Evolutionary conservation across 2,329 filamentous ascomycete genomes (phyloP).

Genomic region (Aspergillus transmontanensis): DNA sequence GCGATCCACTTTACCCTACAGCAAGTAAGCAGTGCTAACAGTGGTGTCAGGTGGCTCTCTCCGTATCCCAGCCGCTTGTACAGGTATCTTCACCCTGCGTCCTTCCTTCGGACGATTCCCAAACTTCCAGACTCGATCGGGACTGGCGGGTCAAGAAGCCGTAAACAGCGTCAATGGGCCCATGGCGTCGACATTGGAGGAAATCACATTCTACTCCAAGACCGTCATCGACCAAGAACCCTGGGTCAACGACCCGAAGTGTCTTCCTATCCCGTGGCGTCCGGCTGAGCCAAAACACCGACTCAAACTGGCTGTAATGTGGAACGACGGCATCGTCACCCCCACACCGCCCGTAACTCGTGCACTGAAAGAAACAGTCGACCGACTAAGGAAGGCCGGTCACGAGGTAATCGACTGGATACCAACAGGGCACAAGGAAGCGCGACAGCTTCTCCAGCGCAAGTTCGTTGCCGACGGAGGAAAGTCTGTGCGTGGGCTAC

Average conservation of each 20-base stretch:
- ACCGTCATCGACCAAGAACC: conserved; percentile 52
- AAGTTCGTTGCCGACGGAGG: conserved; percentile 56
- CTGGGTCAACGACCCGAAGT: conserved; percentile 61
- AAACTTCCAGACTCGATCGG: conserved; percentile 48
- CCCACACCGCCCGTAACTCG: conserved; percentile 66
- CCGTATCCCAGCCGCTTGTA: conserved; percentile 44
- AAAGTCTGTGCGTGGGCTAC: conserved; percentile 39
- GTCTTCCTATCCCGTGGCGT: conserved; percentile 61
- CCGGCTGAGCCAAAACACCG: conserved; percentile 19
- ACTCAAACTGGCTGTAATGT: conserved; percentile 62
- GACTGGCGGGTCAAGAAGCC: conserved; percentile 66
- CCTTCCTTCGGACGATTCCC: conserved; percentile 46
- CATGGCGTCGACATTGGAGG: conserved; percentile 58
- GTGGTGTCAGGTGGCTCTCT: conserved; percentile 35
- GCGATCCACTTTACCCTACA: not conserved
- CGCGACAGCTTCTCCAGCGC: not conserved
- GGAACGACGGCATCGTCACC: conserved; percentile 62
- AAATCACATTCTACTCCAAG: conserved; percentile 59
- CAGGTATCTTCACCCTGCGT: conserved; percentile 42
- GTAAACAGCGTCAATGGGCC: conserved; percentile 67
- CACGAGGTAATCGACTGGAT: conserved; percentile 42
- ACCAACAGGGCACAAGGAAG: conserved; percentile 26
- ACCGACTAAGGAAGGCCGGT: conserved; percentile 60
- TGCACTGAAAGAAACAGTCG: conserved; percentile 53
- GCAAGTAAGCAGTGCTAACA: not conserved